These are phyloP conservation scores for Grigorovia transvaalensis DNA, from an alignment of 805 yeast genomes.

Conservation along the genomic window DNA sequence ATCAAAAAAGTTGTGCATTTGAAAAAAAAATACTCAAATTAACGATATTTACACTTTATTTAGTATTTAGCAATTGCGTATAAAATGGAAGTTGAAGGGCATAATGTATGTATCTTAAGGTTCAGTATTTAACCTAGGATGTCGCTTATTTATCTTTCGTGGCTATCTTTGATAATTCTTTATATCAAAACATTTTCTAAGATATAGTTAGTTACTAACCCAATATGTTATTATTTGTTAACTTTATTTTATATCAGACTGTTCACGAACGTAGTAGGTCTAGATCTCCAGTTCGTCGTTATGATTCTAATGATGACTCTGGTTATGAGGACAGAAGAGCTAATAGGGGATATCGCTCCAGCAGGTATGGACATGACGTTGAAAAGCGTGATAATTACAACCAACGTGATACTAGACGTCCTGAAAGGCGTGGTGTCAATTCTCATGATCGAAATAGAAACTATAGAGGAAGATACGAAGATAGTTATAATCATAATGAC, in stretches of 20 bases:
- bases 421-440: constrained; percentile 1
- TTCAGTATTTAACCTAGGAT: background rate
- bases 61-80: no score
- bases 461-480: constrained; percentile 10
- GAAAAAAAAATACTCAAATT: no score
- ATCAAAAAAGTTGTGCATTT: background rate
- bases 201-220: background rate
- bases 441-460: background rate
- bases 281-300: constrained; percentile 16
- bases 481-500: constrained; percentile 3
- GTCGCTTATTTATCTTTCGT: background rate
- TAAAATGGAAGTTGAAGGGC: background rate
- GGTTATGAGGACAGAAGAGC: constrained; percentile 7
- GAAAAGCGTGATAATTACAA: background rate
- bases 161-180: no score
- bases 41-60: background rate
- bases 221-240: background rate
- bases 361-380: constrained; percentile 16
- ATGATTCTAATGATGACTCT: constrained; percentile 1
- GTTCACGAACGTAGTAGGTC: constrained; percentile 13
- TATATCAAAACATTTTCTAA: no score
- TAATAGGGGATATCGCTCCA: constrained; percentile 2
- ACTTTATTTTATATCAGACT: background rate
- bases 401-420: background rate
- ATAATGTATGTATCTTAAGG: background rate